Evolutionary conservation across 441 rosid species (phyloP).

Genomic region (California macrophylla): DNA sequence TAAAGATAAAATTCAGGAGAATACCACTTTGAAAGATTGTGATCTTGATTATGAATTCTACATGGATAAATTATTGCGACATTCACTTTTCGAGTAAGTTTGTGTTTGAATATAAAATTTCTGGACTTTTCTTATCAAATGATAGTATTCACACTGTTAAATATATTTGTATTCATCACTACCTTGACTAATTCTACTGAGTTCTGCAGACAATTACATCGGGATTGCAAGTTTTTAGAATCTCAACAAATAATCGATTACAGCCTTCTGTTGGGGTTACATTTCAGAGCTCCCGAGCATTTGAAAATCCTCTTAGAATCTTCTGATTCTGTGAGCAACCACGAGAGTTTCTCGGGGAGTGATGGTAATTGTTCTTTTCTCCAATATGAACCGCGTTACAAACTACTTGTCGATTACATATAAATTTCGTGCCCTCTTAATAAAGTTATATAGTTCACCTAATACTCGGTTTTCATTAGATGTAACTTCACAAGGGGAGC

Average conservation of each 20-base stretch:
- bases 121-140: conserved; percentile 2
- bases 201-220: conserved; percentile 69
- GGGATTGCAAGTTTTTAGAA: conserved; percentile 75
- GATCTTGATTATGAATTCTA: conserved; percentile 76
- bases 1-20: conserved; percentile 47
- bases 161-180: too few relatives aligned
- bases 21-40: conserved; percentile 77
- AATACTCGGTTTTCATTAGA: conserved; percentile 30
- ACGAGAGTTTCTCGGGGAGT: too few relatives aligned
- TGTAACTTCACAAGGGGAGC: conserved; percentile 39
- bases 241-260: conserved; percentile 85
- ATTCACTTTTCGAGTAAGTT: conserved; percentile 65
- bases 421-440: neutral
- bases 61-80: conserved; percentile 75
- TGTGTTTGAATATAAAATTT: neutral
- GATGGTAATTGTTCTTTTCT: neutral
- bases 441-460: conserved; percentile 5
- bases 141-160: too few relatives aligned
- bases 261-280: conserved; percentile 85
- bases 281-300: conserved; percentile 86
- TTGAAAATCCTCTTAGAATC: conserved; percentile 47
- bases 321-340: conserved; percentile 21
- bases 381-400: neutral
- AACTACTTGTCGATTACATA: neutral
- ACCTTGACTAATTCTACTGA: too few relatives aligned